Base-by-base conservation (phyloP, 2,329 filamentous ascomycete genomes). In the Grosmannia clavigera region DNA sequence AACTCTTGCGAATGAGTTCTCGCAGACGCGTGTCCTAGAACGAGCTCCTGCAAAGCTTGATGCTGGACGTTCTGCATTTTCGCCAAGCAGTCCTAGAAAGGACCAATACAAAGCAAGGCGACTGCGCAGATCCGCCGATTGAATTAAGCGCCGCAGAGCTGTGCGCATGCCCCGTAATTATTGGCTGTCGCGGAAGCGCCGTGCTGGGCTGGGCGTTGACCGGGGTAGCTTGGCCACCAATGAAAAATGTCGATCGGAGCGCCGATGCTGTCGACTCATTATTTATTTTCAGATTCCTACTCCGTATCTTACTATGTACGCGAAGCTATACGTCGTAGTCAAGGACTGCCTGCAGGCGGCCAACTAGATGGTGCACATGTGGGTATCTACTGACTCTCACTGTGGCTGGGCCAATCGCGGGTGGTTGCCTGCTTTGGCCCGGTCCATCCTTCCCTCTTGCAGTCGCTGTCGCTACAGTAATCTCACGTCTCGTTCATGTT, bases 61-160 rank as follows among this genome's bases (percentile, higher is more conserved):
- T 19, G 27, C 7, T 19, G 12, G 50, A 31, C 50, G 25, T 52
- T 14, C 5, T 31, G 50, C 31, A 9, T 27, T 16, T 27, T 29
- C 50, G 5, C 25, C 5, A 31, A 52, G 27, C 25, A 29, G 50
- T 31, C 5, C 19, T 12, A n/a, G 56, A 27, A 60, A 27, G 31
- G 27, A 55, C 56, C 40, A 53, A 58, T 48, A 35, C 57, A 51
- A 33, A 22, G 52, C 46, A 38, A 61, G 53, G 11, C 40, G 71
- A 40, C 53, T n/a, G 19, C 6, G 40, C 27, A 25, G 43, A 46
- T 19, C 43, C 16, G 43, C 7, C 11, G 55, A 72, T 62, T 72
- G 68, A 67, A 69, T 71, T 73, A 75, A 71, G 72, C 75, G 75
- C 75, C 71, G 65, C 63, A 59, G 60, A 64, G 64, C 59, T 60